phyloP scores from a whole-genome alignment of 2,329 filamentous ascomycete species.

The Aspergillus viridinutans region DNA sequence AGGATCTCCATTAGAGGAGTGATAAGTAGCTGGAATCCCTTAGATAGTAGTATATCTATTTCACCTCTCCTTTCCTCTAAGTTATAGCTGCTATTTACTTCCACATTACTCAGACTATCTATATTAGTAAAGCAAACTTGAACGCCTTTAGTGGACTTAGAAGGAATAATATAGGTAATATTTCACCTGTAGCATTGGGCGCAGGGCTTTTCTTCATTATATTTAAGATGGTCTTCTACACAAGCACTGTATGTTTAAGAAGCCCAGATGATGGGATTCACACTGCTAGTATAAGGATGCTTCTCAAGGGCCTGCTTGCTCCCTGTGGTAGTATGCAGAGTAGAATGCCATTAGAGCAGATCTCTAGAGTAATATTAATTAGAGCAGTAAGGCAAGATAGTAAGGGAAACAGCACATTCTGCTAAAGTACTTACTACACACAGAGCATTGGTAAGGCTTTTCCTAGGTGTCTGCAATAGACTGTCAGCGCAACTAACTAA shows the following conservation, averaged over 20 bases:
- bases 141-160: no score
- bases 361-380: slow-evolving; percentile 16
- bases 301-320: background rate
- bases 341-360: background rate
- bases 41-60: no score
- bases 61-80: no score
- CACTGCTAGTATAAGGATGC: background rate
- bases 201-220: slow-evolving; percentile 30
- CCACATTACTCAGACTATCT: no score
- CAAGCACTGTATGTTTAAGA: slow-evolving; percentile 26
- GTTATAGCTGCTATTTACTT: no score
- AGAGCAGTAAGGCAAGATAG: no score
- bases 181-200: slow-evolving; percentile 23
- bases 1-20: no score
- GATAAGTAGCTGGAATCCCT: no score
- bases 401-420: slow-evolving; percentile 19
- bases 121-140: no score
- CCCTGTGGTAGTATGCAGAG: background rate
- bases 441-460: slow-evolving; percentile 27
- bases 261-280: slow-evolving; percentile 14
- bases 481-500: slow-evolving; percentile 12
- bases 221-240: slow-evolving; percentile 28
- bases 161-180: slow-evolving; percentile 7
- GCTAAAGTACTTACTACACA: slow-evolving; percentile 29
- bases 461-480: slow-evolving; percentile 26